Evolutionary conservation across 164 flowering plant species (phyloP), one percentile per base, ranked within the genome.

Genomic region (Vitis rupestris): DNA sequence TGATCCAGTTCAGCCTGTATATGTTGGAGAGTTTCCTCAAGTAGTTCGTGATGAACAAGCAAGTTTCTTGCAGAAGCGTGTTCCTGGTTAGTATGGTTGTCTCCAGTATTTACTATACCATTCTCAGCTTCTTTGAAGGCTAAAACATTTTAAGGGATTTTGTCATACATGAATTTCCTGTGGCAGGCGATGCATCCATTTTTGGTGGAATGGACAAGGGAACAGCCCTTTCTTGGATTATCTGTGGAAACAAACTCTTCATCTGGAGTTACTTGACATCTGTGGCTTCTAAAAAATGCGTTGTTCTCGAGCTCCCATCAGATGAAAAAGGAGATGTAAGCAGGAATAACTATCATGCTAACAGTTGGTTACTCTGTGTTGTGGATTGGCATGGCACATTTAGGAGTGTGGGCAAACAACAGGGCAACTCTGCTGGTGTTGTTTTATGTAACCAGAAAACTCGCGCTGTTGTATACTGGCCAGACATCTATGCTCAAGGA

Each of bases 11-110:
- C 79, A 87, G 78, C 98, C 97, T 72, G 91, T 92, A 37, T 89
- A 83, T 86, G 89, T 92, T 80, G 94, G 86, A 75, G 99, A 94
- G 66, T 90, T 92, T 51, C 99, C 99, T 6, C 88, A 86, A 78
- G 86, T 79, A 17, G 89, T 94, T 66, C 97, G 97, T 70, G 89
- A 86, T 81, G 91, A 89, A 57, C 93, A 90, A 69, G 74, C 83
- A 61, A 79, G 70, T 53, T 72, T 78, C 16, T 69, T 79, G 58
- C 87, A 80, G 58, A 84, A 78, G 70, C 78, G 51, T 69, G 60
- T 66, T 79, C 79, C 81, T 71, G 90, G 98, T 92, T 68, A 59
- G 84, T 80, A 49, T 19, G 23, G 64, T 71, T 67, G 14, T 47
- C 52, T 37, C 23, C 30, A 9, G 44, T 10, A 15, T 49, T 50